phyloP scores from a whole-genome alignment of 352 stramenopile species.

The Lagenidium giganteum region DNA sequence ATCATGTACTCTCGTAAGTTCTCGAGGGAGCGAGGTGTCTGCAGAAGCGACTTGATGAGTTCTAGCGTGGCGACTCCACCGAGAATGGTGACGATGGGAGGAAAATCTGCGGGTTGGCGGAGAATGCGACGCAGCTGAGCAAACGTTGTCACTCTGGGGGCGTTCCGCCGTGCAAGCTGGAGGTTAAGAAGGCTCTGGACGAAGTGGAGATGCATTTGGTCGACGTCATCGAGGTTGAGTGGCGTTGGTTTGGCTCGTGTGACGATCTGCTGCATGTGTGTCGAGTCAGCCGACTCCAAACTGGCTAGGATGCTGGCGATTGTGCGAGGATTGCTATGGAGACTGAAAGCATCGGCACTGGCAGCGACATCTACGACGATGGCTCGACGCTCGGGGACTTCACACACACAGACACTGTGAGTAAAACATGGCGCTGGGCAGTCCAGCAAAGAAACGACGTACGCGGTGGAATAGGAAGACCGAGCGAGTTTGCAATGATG shows the following conservation, averaged over 20 bases:
- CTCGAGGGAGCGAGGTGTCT: no score
- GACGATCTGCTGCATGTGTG: conserved; percentile 10
- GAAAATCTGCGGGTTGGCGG: conserved; percentile 8
- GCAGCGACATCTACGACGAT: not conserved
- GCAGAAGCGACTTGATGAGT: conserved; percentile 17
- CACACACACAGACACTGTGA: not conserved
- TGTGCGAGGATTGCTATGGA: conserved; percentile 13
- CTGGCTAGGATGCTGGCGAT: conserved; percentile 9
- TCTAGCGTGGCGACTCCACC: conserved; percentile 21
- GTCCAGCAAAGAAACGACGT: conserved; percentile 1
- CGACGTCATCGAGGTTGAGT: conserved; percentile 6
- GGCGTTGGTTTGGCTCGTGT: conserved; percentile 3
- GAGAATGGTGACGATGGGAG: conserved; percentile 19
- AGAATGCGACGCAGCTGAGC: conserved; percentile 12
- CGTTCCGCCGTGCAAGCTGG: conserved; percentile 7
- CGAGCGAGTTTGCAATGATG: conserved; percentile 23
- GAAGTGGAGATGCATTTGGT: conserved; percentile 22
- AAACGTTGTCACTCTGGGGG: conserved; percentile 13
- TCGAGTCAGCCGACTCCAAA: conserved; percentile 3
- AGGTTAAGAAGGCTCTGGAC: conserved; percentile 27
- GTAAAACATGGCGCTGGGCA: not conserved
- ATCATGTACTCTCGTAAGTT: no score
- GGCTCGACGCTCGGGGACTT: conserved; percentile 1
- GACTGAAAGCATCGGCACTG: conserved; percentile 11
- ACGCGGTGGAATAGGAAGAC: conserved; percentile 21